phyloP scores from a whole-genome alignment of 2,329 filamentous ascomycete genomes.

The Basipetospora chlamydospora region DNA sequence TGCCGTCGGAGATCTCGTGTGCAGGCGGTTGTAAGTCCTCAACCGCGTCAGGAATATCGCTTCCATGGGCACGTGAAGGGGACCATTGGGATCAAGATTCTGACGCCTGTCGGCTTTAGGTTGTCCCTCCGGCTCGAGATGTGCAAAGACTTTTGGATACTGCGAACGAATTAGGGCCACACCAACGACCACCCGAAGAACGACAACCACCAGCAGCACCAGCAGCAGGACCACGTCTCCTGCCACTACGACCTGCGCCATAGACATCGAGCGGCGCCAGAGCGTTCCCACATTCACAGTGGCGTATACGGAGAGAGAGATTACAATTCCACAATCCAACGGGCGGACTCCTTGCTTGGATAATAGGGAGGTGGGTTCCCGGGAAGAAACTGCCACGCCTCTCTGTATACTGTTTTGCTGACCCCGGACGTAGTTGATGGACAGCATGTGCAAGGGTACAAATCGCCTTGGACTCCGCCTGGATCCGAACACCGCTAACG shows the following conservation, averaged over 20 bases:
- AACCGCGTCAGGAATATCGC: not conserved
- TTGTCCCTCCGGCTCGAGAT: not conserved
- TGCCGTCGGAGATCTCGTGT: not conserved
- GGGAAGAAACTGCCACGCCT: too few relatives aligned
- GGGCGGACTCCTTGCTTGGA: not conserved
- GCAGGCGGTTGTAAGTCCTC: not conserved
- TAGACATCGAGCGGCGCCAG: not conserved
- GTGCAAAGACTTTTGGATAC: not conserved
- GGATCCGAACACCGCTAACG: too few relatives aligned
- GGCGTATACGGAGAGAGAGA: not conserved
- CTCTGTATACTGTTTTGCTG: not conserved
- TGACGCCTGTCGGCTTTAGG: not conserved
- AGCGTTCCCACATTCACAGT: not conserved
- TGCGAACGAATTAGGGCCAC: not conserved
- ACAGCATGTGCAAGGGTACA: slow-evolving; percentile 1
- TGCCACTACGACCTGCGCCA: not conserved
- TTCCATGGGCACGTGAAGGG: not conserved
- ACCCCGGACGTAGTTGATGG: not conserved
- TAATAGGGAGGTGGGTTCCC: not conserved
- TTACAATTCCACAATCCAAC: not conserved
- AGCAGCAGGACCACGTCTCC: not conserved
- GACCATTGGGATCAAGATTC: not conserved
- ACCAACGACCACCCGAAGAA: not conserved
- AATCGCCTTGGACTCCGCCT: too few relatives aligned
- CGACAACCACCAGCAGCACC: not conserved